A percentile compares a stretch with the other conserved stretches of the same genome.
These are phyloP conservation scores for Xylariaceae sp. DNA, from an alignment of 2,329 filamentous ascomycete genomes.

Conservation along the genomic window DNA sequence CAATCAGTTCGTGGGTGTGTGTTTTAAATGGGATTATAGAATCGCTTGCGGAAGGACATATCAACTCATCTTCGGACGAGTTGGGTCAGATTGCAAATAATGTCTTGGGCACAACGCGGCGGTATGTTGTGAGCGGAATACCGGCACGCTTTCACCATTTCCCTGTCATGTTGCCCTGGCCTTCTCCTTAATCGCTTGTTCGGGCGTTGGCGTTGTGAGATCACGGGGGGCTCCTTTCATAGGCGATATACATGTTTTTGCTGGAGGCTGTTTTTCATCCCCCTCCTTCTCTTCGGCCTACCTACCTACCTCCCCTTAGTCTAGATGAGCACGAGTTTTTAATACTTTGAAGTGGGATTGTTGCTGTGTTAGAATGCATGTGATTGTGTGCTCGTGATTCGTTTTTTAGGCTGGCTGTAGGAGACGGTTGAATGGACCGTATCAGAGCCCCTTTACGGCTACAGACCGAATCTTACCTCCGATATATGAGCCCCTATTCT, in stretches of 20 bases:
- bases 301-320: conserved; percentile 1
- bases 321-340: conserved; percentile 19
- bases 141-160: conserved; percentile 2
- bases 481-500: too few relatives aligned
- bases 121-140: conserved; percentile 6
- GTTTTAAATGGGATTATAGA: conserved; percentile 18
- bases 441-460: too few relatives aligned
- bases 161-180: not conserved
- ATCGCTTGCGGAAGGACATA: conserved; percentile 12
- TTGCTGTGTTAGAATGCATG: not conserved
- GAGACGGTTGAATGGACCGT: too few relatives aligned
- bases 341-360: conserved; percentile 12
- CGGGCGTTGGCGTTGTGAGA: conserved; percentile 32
- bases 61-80: conserved; percentile 1
- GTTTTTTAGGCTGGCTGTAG: too few relatives aligned
- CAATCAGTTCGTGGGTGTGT: conserved; percentile 10
- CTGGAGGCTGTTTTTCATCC: conserved; percentile 5
- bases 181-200: conserved; percentile 11
- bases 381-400: not conserved
- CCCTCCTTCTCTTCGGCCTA: conserved; percentile 5
- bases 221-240: conserved; percentile 20
- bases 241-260: conserved; percentile 24
- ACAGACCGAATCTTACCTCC: too few relatives aligned
- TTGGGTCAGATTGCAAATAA: conserved; percentile 13
- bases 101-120: conserved; percentile 7